Conservation (phyloP, 495 filamentous ascomycete genomes). For the Amorphotheca resinae region DNA sequence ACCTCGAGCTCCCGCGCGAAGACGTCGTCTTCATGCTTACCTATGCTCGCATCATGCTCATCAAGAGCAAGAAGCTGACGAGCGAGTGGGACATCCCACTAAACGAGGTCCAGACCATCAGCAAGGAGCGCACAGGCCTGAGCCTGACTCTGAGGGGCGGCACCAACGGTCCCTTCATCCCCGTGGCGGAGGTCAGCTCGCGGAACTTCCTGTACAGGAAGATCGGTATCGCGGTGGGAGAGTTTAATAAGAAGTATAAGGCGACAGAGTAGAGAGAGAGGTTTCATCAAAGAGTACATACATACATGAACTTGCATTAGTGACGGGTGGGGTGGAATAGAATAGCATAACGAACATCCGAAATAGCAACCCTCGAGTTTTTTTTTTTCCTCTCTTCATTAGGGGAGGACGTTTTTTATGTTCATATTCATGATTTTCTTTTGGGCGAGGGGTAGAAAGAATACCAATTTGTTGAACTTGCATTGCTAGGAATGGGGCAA, state of each 20-base stretch:
- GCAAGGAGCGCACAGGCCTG: constrained; percentile 90
- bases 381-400: too few species aligned
- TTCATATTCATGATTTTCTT: too few species aligned
- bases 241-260: constrained; percentile 41
- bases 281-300: too few species aligned
- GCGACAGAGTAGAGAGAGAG: constrained; percentile 26
- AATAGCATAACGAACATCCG: too few species aligned
- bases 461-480: too few species aligned
- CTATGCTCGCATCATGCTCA: constrained; percentile 81
- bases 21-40: constrained; percentile 95
- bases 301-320: too few species aligned
- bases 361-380: too few species aligned
- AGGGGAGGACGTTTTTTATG: too few species aligned
- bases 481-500: too few species aligned
- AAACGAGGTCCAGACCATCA: constrained; percentile 92
- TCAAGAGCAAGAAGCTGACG: constrained; percentile 68
- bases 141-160: constrained; percentile 78
- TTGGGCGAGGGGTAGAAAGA: too few species aligned
- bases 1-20: constrained; percentile 78
- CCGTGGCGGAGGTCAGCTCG: constrained; percentile 75
- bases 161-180: constrained; percentile 89
- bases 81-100: constrained; percentile 93
- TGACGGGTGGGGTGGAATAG: too few species aligned
- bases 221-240: constrained; percentile 44
- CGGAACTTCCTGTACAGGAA: constrained; percentile 72